Evolutionary conservation across 805 yeast species (phyloP).

Genomic region (Hanseniaspora taiwanica): DNA sequence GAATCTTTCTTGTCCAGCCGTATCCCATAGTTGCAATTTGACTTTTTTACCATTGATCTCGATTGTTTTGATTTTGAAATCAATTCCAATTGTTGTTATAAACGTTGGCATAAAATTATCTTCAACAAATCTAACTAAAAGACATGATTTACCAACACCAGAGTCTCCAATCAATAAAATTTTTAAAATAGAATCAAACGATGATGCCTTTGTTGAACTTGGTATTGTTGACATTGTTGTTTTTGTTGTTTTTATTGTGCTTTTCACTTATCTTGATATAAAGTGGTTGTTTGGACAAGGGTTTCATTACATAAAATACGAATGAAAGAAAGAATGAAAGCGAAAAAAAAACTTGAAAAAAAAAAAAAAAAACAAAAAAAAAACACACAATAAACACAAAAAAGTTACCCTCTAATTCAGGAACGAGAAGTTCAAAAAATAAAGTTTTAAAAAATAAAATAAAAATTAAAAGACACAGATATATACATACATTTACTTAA

Average conservation of each 20-base stretch:
- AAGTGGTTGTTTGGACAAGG: no score
- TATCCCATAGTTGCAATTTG: slow-evolving; percentile 93
- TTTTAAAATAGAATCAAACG: slow-evolving; percentile 81
- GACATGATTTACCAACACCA: slow-evolving; percentile 83
- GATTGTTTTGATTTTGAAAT: slow-evolving; percentile 92
- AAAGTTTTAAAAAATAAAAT: background rate
- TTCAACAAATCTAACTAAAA: slow-evolving; percentile 83
- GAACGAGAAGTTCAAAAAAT: background rate
- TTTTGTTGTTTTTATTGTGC: background rate
- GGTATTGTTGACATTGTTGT: background rate
- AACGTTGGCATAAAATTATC: slow-evolving; percentile 94
- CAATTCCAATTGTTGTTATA: slow-evolving; percentile 96
- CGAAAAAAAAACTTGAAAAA: background rate
- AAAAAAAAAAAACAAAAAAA: background rate
- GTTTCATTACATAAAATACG: background rate
- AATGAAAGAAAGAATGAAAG: background rate
- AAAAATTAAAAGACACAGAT: background rate
- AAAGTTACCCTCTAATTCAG: background rate
- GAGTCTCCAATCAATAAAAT: slow-evolving; percentile 89
- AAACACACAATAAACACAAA: background rate
- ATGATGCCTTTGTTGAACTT: slow-evolving; percentile 16
- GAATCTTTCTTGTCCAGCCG: slow-evolving; percentile 95
- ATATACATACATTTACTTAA: background rate
- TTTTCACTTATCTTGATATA: background rate
- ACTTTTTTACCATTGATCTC: slow-evolving; percentile 87